Evolutionary conservation across 225 moss, liverwort and hornwort species (phyloP), one percentile per base, ranked within the genome.

Genomic region (Physcomitrellopsis africana): DNA sequence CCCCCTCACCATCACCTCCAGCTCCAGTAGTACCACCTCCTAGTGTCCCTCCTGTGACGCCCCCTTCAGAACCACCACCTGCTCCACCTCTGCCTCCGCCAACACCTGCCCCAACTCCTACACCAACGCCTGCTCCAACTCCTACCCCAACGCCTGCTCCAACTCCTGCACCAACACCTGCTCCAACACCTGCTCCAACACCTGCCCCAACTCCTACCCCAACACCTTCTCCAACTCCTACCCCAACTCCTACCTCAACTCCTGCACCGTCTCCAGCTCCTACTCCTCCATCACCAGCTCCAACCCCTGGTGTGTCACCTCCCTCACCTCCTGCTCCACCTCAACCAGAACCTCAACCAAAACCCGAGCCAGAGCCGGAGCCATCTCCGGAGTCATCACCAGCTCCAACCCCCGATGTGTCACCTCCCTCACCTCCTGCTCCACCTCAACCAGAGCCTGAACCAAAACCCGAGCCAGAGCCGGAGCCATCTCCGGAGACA

Each of bases 11-110:
- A 72, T 42, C 32, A 2, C 32, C 4, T 37, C 32, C 32, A 37
- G 32, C 81, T 68, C 83, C 86, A 27, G 20, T 65, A 8, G 61
- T 80, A 26, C 80, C 88, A 20, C 81, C 85, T 47, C 32, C 72
- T 80, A 15, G 48, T 67, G 0, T 37, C 32, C 32, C 29, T 29
- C 77, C 87, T 60, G 73, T 82, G 37, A 75, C 82, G 6, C 81
- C 86, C 0, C 42, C 32, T 4, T 37, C 32, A 37, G 32, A 37
- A 37, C 2, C 32, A 37, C 32, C 32, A 37, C 4, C 32, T 2
- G 32, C 4, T 37, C 32, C 32, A 37, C 32, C 77, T 1, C 41
- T 85, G 1, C 61, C 68, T 0, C 17, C 75, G 0, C 72, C 91
- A 3, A 17, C 89, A 9, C 77, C 80, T 0, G 3, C 78, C 15